Conservation (phyloP, 2,329 filamentous ascomycete genomes). For the Ascocoryne sarcoides region DNA sequence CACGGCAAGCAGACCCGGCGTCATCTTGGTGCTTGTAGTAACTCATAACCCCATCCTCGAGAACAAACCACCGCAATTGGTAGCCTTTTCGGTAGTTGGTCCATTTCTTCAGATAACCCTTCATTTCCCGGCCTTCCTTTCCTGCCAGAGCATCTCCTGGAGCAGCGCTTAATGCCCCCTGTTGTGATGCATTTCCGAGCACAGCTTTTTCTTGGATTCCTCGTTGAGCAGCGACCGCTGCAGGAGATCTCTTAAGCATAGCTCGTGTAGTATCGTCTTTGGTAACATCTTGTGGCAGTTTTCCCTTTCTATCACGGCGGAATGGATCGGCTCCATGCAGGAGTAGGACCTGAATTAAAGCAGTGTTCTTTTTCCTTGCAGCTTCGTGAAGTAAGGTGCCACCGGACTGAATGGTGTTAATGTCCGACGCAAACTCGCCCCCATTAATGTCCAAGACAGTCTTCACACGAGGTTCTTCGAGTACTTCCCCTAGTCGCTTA, state of each 20-base stretch:
- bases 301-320: conserved; percentile 87
- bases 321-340: conserved; percentile 96
- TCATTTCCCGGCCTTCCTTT: conserved; percentile 92
- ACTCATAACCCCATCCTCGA: conserved; percentile 93
- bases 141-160: conserved; percentile 57
- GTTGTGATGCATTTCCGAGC: conserved; percentile 59
- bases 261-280: conserved; percentile 84
- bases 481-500: conserved; percentile 64
- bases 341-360: conserved; percentile 80
- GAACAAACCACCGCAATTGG: conserved; percentile 93
- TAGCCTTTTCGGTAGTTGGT: conserved; percentile 98
- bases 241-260: conserved; percentile 89
- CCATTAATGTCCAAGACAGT: conserved; percentile 88
- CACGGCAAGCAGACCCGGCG: conserved; percentile 87
- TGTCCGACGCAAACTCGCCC: conserved; percentile 77
- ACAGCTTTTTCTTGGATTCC: conserved; percentile 97
- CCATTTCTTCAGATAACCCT: conserved; percentile 98
- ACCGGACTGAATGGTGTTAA: conserved; percentile 67
- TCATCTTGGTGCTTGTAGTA: conserved; percentile 99
- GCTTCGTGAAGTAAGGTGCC: conserved; percentile 92
- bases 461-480: conserved; percentile 80
- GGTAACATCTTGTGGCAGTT: conserved; percentile 90
- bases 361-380: conserved; percentile 75
- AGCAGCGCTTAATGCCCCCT: conserved; percentile 41
- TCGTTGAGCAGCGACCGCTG: conserved; percentile 85